Evolutionary conservation across 768 basidiomycete species (phyloP), one percentile per base, ranked within the genome.

Genomic region (Mycena alexandri): DNA sequence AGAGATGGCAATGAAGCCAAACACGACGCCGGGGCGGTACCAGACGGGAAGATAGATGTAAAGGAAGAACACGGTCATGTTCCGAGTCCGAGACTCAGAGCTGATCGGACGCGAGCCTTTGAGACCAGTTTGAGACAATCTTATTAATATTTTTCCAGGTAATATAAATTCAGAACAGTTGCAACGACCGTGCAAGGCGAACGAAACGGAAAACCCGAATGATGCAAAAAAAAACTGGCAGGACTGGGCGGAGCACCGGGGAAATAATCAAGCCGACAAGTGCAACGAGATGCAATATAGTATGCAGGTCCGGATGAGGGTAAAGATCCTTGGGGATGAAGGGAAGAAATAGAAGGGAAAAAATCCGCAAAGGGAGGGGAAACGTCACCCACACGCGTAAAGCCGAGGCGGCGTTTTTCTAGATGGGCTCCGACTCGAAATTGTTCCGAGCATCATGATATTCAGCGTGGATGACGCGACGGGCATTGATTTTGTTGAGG

Each of bases 391-490:
- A 33, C 16, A 22, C 72, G 78, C 10, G 71, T 69, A 61, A 93
- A 79, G 14, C 91, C 92, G 29, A 93, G 76, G 33, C 75, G 77
- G 22, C 91, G 90, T 63, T 74, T 80, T 72, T 84, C 80, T 65
- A 93, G 16, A 93, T 78, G 36, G 83, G 80, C 72, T 93, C 92
- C 48, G 82, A 76, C 77, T 93, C 91, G 42, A 93, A 77, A 72
- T 89, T 91, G 70, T 92, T n/a, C n/a, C n/a, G n/a, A n/a, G n/a
- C n/a, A n/a, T n/a, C n/a, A n/a, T 88, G 62, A 91, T 90, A 90
- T 76, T 93, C 92, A 33, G 83, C 77, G 69, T 93, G 90, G 5
- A 93, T 84, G 56, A 93, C 81, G 46, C 87, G 84, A 24, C 92
- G 83, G 10, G 90, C 90, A 60, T 93, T 93, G 73, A 90, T 85